These are phyloP conservation scores for Neurospora sp. DNA, from an alignment of 495 filamentous ascomycete species.

Conservation along the genomic window DNA sequence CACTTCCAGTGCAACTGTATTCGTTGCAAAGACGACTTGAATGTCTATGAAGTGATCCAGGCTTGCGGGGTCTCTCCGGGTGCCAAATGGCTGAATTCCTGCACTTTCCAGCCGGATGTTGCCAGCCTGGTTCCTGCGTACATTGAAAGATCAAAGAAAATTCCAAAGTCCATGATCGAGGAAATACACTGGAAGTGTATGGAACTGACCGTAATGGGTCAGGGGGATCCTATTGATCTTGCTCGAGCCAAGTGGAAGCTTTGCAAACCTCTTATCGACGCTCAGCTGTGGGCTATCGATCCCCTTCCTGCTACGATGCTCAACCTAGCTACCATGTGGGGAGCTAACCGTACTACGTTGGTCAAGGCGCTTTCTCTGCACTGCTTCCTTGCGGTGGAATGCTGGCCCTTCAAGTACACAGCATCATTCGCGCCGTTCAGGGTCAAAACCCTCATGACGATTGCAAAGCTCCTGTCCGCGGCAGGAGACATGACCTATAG, in stretches of 20 bases:
- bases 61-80: background rate
- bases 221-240: slow-evolving; percentile 1
- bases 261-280: slow-evolving; percentile 26
- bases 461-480: slow-evolving; percentile 28
- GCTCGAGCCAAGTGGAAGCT: slow-evolving; percentile 23
- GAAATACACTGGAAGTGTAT: slow-evolving; percentile 15
- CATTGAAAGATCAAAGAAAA: slow-evolving; percentile 13
- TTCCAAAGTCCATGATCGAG: slow-evolving; percentile 11
- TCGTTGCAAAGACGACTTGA: slow-evolving; percentile 31
- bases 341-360: slow-evolving; percentile 14
- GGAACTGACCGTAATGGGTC: background rate
- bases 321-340: slow-evolving; percentile 15
- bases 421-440: slow-evolving; percentile 28
- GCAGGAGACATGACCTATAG: slow-evolving; percentile 15
- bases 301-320: slow-evolving; percentile 23
- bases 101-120: background rate
- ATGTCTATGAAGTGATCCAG: slow-evolving; percentile 30
- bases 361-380: slow-evolving; percentile 25
- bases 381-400: slow-evolving; percentile 26
- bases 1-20: slow-evolving; percentile 34
- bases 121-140: slow-evolving; percentile 19
- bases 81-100: background rate
- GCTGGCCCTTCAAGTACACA: slow-evolving; percentile 25
- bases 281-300: slow-evolving; percentile 30
- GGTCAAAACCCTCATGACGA: slow-evolving; percentile 26